Evolutionary conservation across 2,329 filamentous ascomycete genomes (phyloP).

Genomic region (Epichloe amarillans): DNA sequence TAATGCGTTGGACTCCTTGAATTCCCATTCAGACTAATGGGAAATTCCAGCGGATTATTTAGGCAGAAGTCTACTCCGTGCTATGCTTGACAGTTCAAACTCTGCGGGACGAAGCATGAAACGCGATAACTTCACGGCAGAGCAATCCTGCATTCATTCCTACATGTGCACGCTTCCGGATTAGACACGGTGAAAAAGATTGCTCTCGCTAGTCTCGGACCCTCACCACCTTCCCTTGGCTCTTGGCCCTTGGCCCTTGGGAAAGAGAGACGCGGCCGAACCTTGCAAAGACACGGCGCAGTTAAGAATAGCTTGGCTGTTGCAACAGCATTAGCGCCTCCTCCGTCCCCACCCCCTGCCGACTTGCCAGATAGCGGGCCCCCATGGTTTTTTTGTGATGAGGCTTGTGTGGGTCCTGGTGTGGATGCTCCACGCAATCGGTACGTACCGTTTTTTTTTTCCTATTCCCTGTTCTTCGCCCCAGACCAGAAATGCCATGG

Average conservation of each 20-base stretch:
- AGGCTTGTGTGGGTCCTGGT: conserved; percentile 12
- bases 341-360: conserved; percentile 13
- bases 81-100: too few relatives aligned
- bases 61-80: not conserved
- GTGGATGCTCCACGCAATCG: conserved; percentile 26
- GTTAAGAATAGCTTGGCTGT: conserved; percentile 34
- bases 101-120: too few relatives aligned
- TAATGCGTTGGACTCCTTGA: too few relatives aligned
- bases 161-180: too few relatives aligned
- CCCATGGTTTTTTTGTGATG: conserved; percentile 17
- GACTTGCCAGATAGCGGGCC: conserved; percentile 16
- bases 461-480: conserved; percentile 1
- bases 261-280: conserved; percentile 15
- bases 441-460: conserved; percentile 5
- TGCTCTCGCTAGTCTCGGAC: conserved; percentile 10
- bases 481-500: not conserved
- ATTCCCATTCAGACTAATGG: too few relatives aligned
- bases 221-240: not conserved
- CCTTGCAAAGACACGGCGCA: conserved; percentile 15
- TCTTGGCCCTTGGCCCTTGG: not conserved
- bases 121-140: too few relatives aligned
- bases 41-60: not conserved
- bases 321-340: conserved; percentile 17
- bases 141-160: too few relatives aligned
- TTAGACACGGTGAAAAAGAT: not conserved